Percentiles rank a stretch among this genome's conserved stretches.
phyloP scores from a whole-genome alignment of 1,139 yeast genomes.

The Debaryomycetaceae sp. region DNA sequence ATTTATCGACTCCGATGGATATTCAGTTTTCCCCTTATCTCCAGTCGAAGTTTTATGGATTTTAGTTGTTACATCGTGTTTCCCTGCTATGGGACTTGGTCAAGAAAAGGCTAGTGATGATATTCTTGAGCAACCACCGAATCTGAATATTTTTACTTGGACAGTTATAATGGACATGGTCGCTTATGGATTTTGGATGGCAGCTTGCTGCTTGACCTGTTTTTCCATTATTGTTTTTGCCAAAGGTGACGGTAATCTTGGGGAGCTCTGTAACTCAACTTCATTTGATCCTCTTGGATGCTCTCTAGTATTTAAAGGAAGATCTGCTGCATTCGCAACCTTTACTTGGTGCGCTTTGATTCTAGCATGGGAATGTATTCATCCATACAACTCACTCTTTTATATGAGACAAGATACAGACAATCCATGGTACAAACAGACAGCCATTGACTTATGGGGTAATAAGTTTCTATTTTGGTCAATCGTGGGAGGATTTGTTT shows the following conservation, averaged over 20 bases:
- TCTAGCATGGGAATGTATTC: conserved; percentile 89
- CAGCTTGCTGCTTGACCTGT: conserved; percentile 64
- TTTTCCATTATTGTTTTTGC: conserved; percentile 67
- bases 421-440: conserved; percentile 54
- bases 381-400: conserved; percentile 70
- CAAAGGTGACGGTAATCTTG: conserved; percentile 66
- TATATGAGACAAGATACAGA: conserved; percentile 69
- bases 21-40: conserved; percentile 72
- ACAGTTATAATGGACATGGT: conserved; percentile 73
- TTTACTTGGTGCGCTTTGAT: conserved; percentile 91
- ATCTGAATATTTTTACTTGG: conserved; percentile 61
- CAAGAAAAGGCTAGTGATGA: conserved; percentile 67
- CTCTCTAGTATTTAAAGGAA: conserved; percentile 66
- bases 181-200: conserved; percentile 73
- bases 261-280: conserved; percentile 54
- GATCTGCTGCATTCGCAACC: conserved; percentile 78
- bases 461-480: conserved; percentile 83
- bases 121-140: conserved; percentile 65
- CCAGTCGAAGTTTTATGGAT: conserved; percentile 83
- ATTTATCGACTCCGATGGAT: conserved; percentile 56
- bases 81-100: conserved; percentile 88
- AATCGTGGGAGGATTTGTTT: conserved; percentile 60
- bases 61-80: conserved; percentile 73
- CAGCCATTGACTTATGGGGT: conserved; percentile 60
- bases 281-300: conserved; percentile 34